Percentiles rank a stretch among this genome's conserved stretches.
These are phyloP conservation scores for Thermothelomyces thermophilus DNA, from an alignment of 2,329 filamentous ascomycete genomes.

Conservation along the genomic window DNA sequence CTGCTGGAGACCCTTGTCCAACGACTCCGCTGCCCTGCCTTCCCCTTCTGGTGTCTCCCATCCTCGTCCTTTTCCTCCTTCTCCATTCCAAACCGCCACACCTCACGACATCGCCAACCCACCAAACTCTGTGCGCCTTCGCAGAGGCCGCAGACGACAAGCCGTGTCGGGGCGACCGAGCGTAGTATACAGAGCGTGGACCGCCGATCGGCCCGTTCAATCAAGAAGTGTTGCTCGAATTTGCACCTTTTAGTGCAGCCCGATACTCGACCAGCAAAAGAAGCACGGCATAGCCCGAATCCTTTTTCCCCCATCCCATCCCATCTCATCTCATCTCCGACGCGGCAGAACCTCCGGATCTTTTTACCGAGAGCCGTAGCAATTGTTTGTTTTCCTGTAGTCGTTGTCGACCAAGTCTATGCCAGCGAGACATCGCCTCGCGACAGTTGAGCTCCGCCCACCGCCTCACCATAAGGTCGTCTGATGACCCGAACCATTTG, in stretches of 20 bases:
- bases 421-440: conserved; percentile 10
- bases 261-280: no score
- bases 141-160: conserved; percentile 23
- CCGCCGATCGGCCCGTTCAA: conserved; percentile 3
- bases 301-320: no score
- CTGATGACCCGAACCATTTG: conserved; percentile 7
- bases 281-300: no score
- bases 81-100: conserved; percentile 19
- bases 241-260: no score
- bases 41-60: conserved; percentile 18
- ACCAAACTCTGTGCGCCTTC: conserved; percentile 21
- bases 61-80: conserved; percentile 18
- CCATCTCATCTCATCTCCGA: conserved; percentile 10
- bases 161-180: conserved; percentile 22
- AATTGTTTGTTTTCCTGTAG: conserved; percentile 12
- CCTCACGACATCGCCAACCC: conserved; percentile 21
- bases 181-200: conserved; percentile 8
- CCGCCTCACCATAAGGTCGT: conserved; percentile 10
- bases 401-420: conserved; percentile 10
- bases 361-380: conserved; percentile 2
- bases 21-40: conserved; percentile 17
- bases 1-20: conserved; percentile 10
- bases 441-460: conserved; percentile 17
- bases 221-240: neutral
- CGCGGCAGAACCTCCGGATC: conserved; percentile 1